Evolutionary conservation across 441 rosid genomes (phyloP), one percentile per base, ranked within the genome.

Genomic region (Dalechampia spathulata): DNA sequence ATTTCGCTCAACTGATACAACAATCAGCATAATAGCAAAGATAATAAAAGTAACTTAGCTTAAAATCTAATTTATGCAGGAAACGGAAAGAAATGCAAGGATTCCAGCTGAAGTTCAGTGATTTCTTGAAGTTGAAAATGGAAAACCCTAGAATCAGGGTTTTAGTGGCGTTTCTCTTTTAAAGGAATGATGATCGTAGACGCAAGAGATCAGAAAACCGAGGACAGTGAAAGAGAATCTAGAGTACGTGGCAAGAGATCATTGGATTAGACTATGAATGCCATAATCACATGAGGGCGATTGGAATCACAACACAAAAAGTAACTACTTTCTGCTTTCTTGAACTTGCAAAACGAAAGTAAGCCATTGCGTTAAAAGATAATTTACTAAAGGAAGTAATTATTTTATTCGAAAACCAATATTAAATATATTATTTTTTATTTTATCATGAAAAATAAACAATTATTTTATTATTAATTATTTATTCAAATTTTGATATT

Each of bases 121-220:
- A 28, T 10, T 6, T 36, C 2, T 22, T 49, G 44, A 63, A 49
- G 58, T 20, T 34, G n/a, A 13, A 49, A 30, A 54, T 19, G 63
- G 55, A 50, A 62, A 63, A 67, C 69, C 72, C 72, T 63, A 59
- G 47, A 64, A 58, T 20, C 56, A 52, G 77, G 73, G 68, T 66
- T 74, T 68, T 52, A 65, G 70, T 45, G 56, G 21, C 2, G 26
- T 1, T 16, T 41, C 4, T 41, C 2, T 12, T 44, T 30, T 19
- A 13, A 22, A 58, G 5, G 57, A 48, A 32, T 9, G 39, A 20
- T 38, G 45, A 25, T 38, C 34, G 46, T 17, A 58, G 53, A 41
- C 20, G 30, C 57, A 6, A n/a, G n/a, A n/a, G n/a, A n/a, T n/a
- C 5, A 30, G 34, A 8, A 4, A 8, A 30, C 4, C 16, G 11